Conservation (phyloP, 208 protist genomes). For the Trypanosoma theileri region DNA sequence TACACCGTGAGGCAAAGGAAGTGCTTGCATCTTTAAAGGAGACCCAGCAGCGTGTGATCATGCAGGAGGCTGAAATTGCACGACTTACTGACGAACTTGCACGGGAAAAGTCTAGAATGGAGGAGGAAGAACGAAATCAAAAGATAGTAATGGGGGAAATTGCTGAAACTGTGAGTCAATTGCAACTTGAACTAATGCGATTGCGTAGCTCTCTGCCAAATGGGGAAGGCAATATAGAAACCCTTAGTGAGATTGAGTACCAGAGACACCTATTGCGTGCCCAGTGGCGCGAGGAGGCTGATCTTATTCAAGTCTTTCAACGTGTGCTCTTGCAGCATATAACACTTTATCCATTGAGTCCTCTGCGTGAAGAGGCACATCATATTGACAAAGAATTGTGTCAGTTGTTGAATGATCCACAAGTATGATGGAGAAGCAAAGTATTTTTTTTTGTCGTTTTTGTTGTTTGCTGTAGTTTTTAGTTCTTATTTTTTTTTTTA, state of each 20-base stretch:
- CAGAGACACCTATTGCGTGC: neutral
- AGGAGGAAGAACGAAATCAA: neutral
- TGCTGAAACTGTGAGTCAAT: conserved; percentile 4
- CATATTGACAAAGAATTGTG: conserved; percentile 10
- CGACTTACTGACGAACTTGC: neutral
- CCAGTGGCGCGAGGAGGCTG: conserved; percentile 10
- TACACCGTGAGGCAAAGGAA: neutral
- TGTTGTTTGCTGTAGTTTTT: neutral
- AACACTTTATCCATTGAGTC: conserved; percentile 7
- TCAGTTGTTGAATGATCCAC: neutral
- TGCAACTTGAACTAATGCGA: conserved; percentile 6
- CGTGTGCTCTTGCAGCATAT: conserved; percentile 8
- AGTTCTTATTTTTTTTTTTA: neutral
- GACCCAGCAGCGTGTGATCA: neutral
- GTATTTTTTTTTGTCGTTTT: neutral
- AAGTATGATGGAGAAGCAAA: neutral
- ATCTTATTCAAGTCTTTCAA: conserved; percentile 10
- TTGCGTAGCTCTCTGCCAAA: neutral
- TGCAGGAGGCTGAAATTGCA: conserved; percentile 19
- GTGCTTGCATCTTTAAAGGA: conserved; percentile 1
- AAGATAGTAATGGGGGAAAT: neutral
- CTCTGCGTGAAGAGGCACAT: conserved; percentile 8
- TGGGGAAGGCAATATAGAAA: neutral
- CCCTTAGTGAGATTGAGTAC: conserved; percentile 14
- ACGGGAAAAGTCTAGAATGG: neutral